Evolutionary conservation across 176 grass and related monocot genomes (phyloP).

Genomic region (Eragrostis nindensis): DNA sequence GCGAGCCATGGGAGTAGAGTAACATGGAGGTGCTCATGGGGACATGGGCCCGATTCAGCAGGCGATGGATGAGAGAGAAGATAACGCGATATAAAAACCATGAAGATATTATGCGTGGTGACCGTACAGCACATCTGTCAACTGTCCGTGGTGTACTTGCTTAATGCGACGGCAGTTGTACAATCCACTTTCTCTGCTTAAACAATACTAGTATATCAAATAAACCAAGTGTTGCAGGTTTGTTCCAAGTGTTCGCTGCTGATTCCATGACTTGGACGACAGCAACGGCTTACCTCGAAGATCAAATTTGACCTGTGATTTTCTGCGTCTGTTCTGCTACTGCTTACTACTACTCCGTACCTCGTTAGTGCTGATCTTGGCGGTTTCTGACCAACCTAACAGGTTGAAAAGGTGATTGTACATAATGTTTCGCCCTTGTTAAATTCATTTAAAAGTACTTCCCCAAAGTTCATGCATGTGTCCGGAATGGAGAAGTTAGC

Average conservation of each 20-base stretch:
- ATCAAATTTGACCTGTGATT: neutral
- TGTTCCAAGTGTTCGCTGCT: neutral
- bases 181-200: neutral
- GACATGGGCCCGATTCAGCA: neutral
- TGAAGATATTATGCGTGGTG: neutral
- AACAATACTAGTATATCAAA: neutral
- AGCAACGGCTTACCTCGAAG: slow-evolving; percentile 10
- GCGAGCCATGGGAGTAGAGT: neutral
- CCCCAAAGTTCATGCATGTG: neutral
- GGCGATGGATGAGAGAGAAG: neutral
- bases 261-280: slow-evolving; percentile 3
- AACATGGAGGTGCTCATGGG: neutral
- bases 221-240: neutral
- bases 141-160: slow-evolving; percentile 30
- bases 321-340: too few relatives aligned
- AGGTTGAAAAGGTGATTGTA: too few relatives aligned
- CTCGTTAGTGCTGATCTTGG: too few relatives aligned
- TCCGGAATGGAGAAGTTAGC: neutral
- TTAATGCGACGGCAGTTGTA: slow-evolving; percentile 15
- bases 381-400: neutral
- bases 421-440: neutral
- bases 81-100: neutral
- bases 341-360: too few relatives aligned
- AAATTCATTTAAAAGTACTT: neutral
- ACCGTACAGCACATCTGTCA: neutral